These are phyloP conservation scores for Cryptococcus sp. DNA, from an alignment of 1,284 basidiomycete genomes.

Conservation along the genomic window DNA sequence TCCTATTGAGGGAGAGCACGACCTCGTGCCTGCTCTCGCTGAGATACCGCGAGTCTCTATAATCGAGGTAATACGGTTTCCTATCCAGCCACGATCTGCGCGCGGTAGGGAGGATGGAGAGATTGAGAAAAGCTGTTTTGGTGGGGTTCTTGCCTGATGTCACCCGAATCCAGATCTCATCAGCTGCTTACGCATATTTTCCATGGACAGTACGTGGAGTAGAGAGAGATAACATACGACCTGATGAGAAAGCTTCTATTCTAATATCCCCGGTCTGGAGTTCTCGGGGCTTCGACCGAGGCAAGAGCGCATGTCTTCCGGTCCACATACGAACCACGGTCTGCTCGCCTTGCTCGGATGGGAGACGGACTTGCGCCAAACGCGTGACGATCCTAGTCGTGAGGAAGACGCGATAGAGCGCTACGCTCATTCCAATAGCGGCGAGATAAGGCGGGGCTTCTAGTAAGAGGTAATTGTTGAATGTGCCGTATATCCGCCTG, in stretches of 20 bases:
- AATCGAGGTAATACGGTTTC: conserved; percentile 8
- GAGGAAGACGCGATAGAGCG: conserved; percentile 4
- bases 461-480: conserved; percentile 10
- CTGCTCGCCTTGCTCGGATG: neutral
- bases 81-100: neutral
- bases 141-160: neutral
- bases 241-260: neutral
- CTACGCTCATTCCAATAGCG: conserved; percentile 4
- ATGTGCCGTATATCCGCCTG: conserved; percentile 11
- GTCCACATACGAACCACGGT: neutral
- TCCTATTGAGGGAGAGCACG: conserved; percentile 10
- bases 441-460: conserved; percentile 12
- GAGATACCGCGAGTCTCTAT: conserved; percentile 4
- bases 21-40: conserved; percentile 7
- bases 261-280: neutral
- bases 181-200: too few relatives aligned
- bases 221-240: neutral
- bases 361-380: conserved; percentile 1
- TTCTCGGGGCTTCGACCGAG: neutral
- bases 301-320: neutral
- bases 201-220: neutral
- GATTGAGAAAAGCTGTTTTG: neutral
- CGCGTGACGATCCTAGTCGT: conserved; percentile 5
- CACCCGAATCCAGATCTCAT: too few relatives aligned
- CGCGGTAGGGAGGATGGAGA: neutral